Base-by-base conservation (phyloP, 495 filamentous ascomycete species). In the Aspergillus diversus region DNA sequence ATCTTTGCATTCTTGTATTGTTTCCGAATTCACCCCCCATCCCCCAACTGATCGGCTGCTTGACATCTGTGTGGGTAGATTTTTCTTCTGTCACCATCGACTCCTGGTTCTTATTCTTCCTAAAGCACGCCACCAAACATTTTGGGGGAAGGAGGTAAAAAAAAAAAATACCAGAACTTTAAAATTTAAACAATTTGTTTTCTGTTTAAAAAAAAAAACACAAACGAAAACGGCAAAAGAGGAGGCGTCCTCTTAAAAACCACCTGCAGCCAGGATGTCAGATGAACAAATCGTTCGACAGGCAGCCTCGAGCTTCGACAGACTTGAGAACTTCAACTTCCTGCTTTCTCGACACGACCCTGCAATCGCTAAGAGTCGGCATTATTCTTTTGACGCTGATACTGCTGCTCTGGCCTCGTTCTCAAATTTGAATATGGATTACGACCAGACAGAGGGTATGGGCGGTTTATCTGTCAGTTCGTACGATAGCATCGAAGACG, bases 391-490 rank as follows among this genome's bases (percentile, higher is more conserved):
- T 58, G 77, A 80, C 61, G 67, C 75, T 32, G 79, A 81, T 52
- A 66, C 67, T 15, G 55, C 73, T 31, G 73, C 72, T 63, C 69
- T 78, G 69, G 72, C 73, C 60, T 70, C 76, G 50, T 72, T 75
- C 51, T 57, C 69, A 58, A 77, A 74, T 52, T 61, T 76, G 64
- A 76, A 72, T 59, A 78, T 80, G 73, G 73, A 80, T 59, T 80
- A 79, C 63, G 79, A 81, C 59, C 79, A 78, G 50, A 80, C 79
- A 5, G 79, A 81, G 61, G 79, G 79, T 54, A 74, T 80, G 72
- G 79, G 79, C 46, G 79, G 79, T 17, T 63, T 81, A 12, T 81
- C 79, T 15, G 79, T 81, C 69, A 81, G 79, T 66, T 81, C 79
- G 42, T 81, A 81, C 66, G 79, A 81, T 54, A 80, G 77, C 60